Evolutionary conservation across 345 rosid species (phyloP).

Genomic region (Syzygium aromaticum): DNA sequence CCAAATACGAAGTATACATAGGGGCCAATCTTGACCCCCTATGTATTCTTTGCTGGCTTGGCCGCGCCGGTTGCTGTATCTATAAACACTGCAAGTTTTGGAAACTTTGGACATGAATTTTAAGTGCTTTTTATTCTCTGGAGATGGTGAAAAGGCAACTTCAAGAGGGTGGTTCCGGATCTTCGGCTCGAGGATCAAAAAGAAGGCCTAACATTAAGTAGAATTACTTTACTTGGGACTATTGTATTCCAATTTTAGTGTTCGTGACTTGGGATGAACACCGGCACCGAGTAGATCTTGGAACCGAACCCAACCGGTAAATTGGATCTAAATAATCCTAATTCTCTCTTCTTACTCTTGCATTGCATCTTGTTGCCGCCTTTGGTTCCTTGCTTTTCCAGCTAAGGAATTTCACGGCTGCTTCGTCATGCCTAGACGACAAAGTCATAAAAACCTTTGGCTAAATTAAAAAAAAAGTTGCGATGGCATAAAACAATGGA

Average conservation of each 20-base stretch:
- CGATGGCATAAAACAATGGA: background rate
- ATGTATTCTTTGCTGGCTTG: background rate
- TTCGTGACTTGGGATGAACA: background rate
- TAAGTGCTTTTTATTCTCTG: background rate
- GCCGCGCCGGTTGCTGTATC: background rate
- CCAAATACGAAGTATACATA: too few relatives aligned
- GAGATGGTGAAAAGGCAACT: slow-evolving; percentile 3
- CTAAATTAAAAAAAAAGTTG: background rate
- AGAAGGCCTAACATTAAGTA: slow-evolving; percentile 5
- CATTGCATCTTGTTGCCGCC: background rate
- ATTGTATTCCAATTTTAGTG: background rate
- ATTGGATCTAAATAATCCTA: background rate
- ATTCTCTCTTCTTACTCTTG: background rate
- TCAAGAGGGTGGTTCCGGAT: background rate
- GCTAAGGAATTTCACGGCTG: background rate
- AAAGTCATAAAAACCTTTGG: background rate
- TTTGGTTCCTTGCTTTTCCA: background rate
- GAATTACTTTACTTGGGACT: background rate
- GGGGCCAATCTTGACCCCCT: background rate
- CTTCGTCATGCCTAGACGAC: background rate
- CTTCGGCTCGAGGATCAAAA: slow-evolving; percentile 4
- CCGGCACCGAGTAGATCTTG: background rate
- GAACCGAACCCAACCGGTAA: background rate
- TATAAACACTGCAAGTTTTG: background rate
- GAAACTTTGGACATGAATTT: background rate